Percentiles rank a stretch among this genome's conserved stretches.
phyloP scores from a whole-genome alignment of 768 basidiomycete genomes.

The Russula compacta region DNA sequence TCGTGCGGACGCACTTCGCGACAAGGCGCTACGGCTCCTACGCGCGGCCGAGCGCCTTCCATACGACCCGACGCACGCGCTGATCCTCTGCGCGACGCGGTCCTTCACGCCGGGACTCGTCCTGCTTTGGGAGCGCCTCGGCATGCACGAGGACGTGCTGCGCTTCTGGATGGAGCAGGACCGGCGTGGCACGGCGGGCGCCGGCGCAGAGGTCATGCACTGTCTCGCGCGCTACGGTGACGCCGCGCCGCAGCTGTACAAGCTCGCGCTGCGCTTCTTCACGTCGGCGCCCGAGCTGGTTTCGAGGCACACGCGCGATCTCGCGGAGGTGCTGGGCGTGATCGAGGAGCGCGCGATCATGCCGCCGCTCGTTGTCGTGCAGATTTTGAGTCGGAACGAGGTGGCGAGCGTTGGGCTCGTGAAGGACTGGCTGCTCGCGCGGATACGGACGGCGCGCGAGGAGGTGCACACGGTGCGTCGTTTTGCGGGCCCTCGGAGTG shows the following conservation, averaged over 20 bases:
- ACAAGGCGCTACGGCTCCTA: slow-evolving; percentile 71
- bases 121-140: slow-evolving; percentile 84
- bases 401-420: slow-evolving; percentile 89
- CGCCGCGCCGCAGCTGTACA: slow-evolving; percentile 66
- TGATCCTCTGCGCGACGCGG: slow-evolving; percentile 87
- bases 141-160: slow-evolving; percentile 93
- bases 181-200: slow-evolving; percentile 31
- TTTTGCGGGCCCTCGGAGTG: not conserved
- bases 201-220: slow-evolving; percentile 45
- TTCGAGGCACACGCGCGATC: slow-evolving; percentile 57
- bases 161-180: slow-evolving; percentile 86
- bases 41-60: slow-evolving; percentile 44
- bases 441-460: slow-evolving; percentile 61
- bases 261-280: slow-evolving; percentile 81
- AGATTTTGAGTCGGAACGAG: slow-evolving; percentile 78
- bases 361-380: slow-evolving; percentile 83
- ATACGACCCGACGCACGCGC: slow-evolving; percentile 83
- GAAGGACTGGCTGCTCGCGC: slow-evolving; percentile 79
- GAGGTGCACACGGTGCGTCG: slow-evolving; percentile 67
- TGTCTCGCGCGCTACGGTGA: slow-evolving; percentile 71
- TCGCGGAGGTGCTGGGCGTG: slow-evolving; percentile 61
- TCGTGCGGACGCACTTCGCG: slow-evolving; percentile 28
- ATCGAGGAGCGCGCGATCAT: slow-evolving; percentile 78
- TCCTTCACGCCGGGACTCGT: slow-evolving; percentile 80
- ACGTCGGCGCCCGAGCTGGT: slow-evolving; percentile 74